These are phyloP conservation scores for Cladosporium oxysporum DNA, from an alignment of 2,329 filamentous ascomycete genomes.

Conservation along the genomic window DNA sequence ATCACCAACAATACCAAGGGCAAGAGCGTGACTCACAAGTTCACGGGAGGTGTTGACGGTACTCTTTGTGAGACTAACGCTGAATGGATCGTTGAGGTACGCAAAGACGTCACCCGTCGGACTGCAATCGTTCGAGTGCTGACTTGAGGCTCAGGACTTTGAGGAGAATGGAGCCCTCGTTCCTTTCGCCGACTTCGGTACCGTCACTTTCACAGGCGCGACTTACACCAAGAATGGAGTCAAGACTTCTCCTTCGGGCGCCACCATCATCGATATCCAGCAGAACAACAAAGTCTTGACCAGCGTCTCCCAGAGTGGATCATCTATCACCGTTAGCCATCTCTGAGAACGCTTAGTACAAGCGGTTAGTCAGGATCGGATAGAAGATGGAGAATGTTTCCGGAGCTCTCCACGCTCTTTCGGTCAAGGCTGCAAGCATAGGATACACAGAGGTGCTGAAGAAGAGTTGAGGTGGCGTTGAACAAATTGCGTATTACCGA, in stretches of 20 bases:
- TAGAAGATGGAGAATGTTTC: no score
- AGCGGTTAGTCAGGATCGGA: no score
- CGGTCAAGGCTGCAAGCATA: no score
- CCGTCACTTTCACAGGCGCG: conserved; percentile 46
- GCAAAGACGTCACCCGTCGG: background rate
- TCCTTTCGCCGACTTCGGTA: conserved; percentile 51
- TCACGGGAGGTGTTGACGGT: conserved; percentile 44
- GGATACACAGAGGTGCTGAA: no score
- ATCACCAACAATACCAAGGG: conserved; percentile 57
- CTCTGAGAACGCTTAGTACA: no score
- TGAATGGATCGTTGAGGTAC: conserved; percentile 63
- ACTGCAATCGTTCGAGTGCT: background rate
- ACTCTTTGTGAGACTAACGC: conserved; percentile 59
- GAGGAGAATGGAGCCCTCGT: conserved; percentile 43
- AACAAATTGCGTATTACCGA: no score
- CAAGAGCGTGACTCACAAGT: conserved; percentile 53
- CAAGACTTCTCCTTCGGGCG: conserved; percentile 32
- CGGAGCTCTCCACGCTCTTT: no score
- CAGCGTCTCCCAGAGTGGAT: background rate
- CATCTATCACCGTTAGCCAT: background rate
- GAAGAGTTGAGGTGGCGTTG: no score
- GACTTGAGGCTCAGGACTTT: conserved; percentile 42
- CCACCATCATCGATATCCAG: conserved; percentile 50
- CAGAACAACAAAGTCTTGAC: conserved; percentile 37
- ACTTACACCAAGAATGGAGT: conserved; percentile 36